Conservation (phyloP, 2,329 filamentous ascomycete genomes). For the Botryotinia narcissicola region DNA sequence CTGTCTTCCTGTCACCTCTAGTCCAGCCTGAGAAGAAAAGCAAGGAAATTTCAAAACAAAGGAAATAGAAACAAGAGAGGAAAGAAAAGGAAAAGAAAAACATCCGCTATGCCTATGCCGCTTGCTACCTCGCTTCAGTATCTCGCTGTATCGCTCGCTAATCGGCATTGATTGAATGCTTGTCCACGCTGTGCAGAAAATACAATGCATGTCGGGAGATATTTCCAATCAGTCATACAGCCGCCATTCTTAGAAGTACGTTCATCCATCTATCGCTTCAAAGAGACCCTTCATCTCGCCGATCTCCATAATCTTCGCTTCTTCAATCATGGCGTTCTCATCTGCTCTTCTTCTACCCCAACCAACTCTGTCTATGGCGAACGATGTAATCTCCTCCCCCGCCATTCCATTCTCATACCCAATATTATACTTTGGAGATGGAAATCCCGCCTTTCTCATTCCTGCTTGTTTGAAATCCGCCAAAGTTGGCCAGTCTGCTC, state of each 20-base stretch:
- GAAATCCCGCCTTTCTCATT: not conserved
- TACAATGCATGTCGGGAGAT: not conserved
- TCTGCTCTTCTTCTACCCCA: not conserved
- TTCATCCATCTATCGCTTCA: not conserved
- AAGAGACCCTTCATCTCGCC: not conserved
- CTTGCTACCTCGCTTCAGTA: not conserved
- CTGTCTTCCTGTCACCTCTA: not conserved
- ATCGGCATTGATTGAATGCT: not conserved
- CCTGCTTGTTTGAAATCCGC: conserved; percentile 5
- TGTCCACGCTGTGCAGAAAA: not conserved
- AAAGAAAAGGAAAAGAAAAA: not conserved
- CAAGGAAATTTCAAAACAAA: not conserved
- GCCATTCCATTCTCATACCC: not conserved
- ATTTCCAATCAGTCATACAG: not conserved
- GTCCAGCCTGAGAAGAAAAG: not conserved
- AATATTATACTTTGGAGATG: not conserved
- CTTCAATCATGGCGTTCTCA: not conserved
- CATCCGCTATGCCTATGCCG: conserved; percentile 2
- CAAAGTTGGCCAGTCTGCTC: conserved; percentile 7
- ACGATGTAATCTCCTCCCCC: not conserved
- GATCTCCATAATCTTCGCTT: not conserved
- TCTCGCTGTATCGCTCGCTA: not conserved
- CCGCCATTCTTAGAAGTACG: too few species aligned
- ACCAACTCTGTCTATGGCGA: not conserved
- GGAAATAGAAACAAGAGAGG: not conserved